Base-by-base conservation (phyloP, 179 eudicot genomes). In the Kewa caespitosa region DNA sequence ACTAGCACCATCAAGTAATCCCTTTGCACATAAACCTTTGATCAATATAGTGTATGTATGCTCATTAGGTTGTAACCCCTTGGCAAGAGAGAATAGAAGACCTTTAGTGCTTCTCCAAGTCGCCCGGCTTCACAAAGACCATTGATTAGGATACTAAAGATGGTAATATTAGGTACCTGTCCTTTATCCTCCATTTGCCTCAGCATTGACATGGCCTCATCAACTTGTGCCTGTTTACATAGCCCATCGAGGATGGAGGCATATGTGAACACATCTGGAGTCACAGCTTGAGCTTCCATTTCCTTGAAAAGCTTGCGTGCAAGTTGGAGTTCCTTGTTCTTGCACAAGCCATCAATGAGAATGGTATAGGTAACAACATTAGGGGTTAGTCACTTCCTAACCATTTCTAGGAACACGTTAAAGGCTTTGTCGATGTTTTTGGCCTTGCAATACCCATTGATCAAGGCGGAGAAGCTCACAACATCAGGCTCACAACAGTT, bases 381-480 rank as follows among this genome's bases (percentile, higher is more conserved):
- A 39, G 54, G 34, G 76, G 4, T 33, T 61, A 61, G 4, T 32
- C 66, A 34, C 32, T 61, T 55, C 8, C 8, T 28, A 6, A 0
- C 36, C 66, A 61, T 33, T 30, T 31, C 66, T 31, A 6, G n/a
- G 1, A 23, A 55, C 27, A 55, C 10, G 30, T 14, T 55, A 28
- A 55, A 55, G 27, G 61, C 61, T 55, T 55, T 31, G 12, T 23
- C 30, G 12, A 33, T 33, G 38, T 31, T 66, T 42, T 68, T 42
- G 41, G 4, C 30, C 54, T 75, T 79, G 7, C 67, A 78, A 42
- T 60, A 73, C 41, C 84, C 85, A 38, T 76, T 76, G 18, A 84
- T 67, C 13, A 84, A 37, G 25, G 52, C 46, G 50, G 70, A 74
- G 46, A 73, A 81, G 72, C 78, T 81, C 36, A 78, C 69, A 78